phyloP scores from a whole-genome alignment of 768 basidiomycete species.

The Boletellus ananas region DNA sequence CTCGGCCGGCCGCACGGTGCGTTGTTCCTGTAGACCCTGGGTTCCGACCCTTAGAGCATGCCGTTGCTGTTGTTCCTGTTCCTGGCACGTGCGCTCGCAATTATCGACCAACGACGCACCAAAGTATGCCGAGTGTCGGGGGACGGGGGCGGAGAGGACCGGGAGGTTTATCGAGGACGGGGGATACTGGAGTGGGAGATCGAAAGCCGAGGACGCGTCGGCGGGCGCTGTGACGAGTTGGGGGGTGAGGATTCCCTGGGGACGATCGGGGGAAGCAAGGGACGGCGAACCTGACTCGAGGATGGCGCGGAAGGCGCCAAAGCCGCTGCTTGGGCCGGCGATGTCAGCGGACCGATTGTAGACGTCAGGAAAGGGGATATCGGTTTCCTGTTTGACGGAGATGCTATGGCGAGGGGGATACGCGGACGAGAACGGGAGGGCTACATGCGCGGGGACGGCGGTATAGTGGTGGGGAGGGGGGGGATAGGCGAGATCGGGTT shows the following conservation, averaged over 20 bases:
- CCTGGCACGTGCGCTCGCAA: slow-evolving; percentile 37
- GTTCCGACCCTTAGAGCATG: slow-evolving; percentile 30
- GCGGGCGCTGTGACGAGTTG: slow-evolving; percentile 15
- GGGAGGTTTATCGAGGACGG: slow-evolving; percentile 22
- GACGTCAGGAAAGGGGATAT: slow-evolving; percentile 24
- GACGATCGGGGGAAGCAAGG: not conserved
- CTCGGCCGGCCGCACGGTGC: slow-evolving; percentile 32
- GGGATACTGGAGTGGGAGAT: slow-evolving; percentile 25
- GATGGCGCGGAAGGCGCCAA: slow-evolving; percentile 20
- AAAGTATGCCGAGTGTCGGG: slow-evolving; percentile 32
- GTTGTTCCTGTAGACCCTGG: slow-evolving; percentile 31
- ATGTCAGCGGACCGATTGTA: slow-evolving; percentile 23
- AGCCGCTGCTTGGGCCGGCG: slow-evolving; percentile 19
- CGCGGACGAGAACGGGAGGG: slow-evolving; percentile 19
- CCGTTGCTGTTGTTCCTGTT: slow-evolving; percentile 35
- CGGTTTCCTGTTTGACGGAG: slow-evolving; percentile 28
- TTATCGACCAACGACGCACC: slow-evolving; percentile 27
- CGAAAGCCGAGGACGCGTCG: slow-evolving; percentile 20
- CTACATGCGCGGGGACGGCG: slow-evolving; percentile 14
- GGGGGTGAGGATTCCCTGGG: slow-evolving; percentile 1
- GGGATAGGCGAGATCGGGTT: slow-evolving; percentile 23
- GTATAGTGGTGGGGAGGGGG: slow-evolving; percentile 24
- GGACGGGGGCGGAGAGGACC: slow-evolving; percentile 30
- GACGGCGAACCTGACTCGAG: slow-evolving; percentile 30
- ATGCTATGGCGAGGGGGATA: slow-evolving; percentile 23